phyloP scores from a whole-genome alignment of 2,329 filamentous ascomycete genomes.

The Fusarium penzigii region DNA sequence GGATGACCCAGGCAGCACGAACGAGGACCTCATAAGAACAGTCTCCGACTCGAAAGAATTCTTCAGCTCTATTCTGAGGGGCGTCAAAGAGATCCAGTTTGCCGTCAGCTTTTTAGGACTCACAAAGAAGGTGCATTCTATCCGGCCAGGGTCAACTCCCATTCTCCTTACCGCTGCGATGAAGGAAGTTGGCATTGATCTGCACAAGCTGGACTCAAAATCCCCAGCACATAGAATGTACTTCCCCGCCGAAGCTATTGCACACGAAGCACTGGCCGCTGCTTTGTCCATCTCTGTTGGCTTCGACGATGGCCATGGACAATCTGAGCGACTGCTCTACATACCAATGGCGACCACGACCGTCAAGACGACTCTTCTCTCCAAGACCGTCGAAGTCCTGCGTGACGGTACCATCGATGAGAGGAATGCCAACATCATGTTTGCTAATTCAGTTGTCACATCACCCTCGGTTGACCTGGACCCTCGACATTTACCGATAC shows the following conservation, averaged over 20 bases:
- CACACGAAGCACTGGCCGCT: constrained; percentile 89
- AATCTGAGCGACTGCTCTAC: constrained; percentile 85
- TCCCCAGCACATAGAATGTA: constrained; percentile 98
- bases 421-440: constrained; percentile 92
- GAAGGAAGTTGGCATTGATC: constrained; percentile 93
- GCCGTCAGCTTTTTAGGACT: constrained; percentile 88
- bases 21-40: constrained; percentile 72
- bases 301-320: constrained; percentile 84
- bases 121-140: constrained; percentile 73
- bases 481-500: constrained; percentile 84
- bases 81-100: constrained; percentile 95
- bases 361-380: constrained; percentile 88
- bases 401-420: constrained; percentile 73
- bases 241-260: constrained; percentile 88
- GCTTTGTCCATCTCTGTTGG: constrained; percentile 91
- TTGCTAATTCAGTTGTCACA: constrained; percentile 93
- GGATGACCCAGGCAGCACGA: constrained; percentile 64
- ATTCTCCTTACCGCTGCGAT: constrained; percentile 86
- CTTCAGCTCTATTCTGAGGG: constrained; percentile 82
- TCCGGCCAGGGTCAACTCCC: constrained; percentile 67
- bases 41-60: constrained; percentile 94
- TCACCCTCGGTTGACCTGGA: constrained; percentile 93
- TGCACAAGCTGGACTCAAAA: constrained; percentile 87
- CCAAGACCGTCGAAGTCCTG: constrained; percentile 84
- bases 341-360: constrained; percentile 97